Conservation (phyloP, 495 filamentous ascomycete genomes). For the Trichoderma parareesei region DNA sequence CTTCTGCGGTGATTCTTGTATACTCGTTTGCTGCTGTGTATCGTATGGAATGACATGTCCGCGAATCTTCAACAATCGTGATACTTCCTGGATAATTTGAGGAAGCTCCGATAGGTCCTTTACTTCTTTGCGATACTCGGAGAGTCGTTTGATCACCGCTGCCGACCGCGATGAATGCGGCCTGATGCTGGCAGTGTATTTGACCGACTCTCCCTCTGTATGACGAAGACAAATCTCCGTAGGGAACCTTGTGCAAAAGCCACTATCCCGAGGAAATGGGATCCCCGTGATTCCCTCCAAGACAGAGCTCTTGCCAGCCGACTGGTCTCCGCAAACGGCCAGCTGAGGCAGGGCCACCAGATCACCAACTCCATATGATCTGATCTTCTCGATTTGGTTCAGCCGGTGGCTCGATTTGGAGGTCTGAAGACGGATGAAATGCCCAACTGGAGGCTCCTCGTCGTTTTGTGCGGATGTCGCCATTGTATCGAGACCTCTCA, state of each 20-base stretch:
- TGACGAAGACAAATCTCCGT: conserved; percentile 52
- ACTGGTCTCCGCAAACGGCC: conserved; percentile 45
- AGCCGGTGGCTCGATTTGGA: background rate
- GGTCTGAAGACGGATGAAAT: background rate
- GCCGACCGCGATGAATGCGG: conserved; percentile 15
- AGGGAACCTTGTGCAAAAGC: conserved; percentile 51
- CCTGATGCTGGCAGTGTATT: conserved; percentile 40
- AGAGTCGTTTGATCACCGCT: too few relatives aligned
- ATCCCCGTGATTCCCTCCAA: conserved; percentile 45
- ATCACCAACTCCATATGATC: background rate
- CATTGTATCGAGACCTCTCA: background rate
- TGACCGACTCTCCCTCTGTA: conserved; percentile 21
- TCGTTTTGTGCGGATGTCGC: background rate
- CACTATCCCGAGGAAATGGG: conserved; percentile 41
- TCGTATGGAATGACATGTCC: too few relatives aligned
- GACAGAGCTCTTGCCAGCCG: conserved; percentile 45
- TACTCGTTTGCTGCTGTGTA: too few relatives aligned
- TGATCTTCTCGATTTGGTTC: conserved; percentile 8
- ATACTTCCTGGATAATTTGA: conserved; percentile 15
- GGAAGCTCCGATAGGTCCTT: conserved; percentile 9
- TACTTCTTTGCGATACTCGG: background rate
- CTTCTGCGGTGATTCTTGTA: too few relatives aligned
- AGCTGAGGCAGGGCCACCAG: conserved; percentile 14
- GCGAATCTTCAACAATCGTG: conserved; percentile 11
- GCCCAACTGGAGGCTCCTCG: background rate